Conservation (phyloP, 306 rosid species). For the Cucumis melo region DNA sequence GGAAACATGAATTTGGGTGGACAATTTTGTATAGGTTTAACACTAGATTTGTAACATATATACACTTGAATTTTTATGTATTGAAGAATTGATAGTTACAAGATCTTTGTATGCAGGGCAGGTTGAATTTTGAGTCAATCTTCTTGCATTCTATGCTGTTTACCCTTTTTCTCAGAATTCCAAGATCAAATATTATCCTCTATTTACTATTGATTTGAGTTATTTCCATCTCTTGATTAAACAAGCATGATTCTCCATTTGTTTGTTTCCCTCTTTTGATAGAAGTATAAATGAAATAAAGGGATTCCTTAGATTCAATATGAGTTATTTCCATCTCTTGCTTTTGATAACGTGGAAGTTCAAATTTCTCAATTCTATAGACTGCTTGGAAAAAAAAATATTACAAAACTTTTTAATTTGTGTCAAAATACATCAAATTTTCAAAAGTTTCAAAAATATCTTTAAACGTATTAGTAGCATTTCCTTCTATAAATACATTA, state of each 20-base stretch:
- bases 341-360: no score
- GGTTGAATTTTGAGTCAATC: background rate
- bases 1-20: constrained; percentile 40
- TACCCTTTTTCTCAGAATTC: no score
- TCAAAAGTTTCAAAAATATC: no score
- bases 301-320: no score
- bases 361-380: no score
- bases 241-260: background rate
- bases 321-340: no score
- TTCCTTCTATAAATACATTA: no score
- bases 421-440: no score
- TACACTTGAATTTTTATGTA: background rate
- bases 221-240: background rate
- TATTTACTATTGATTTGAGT: background rate
- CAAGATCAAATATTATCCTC: background rate
- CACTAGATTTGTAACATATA: constrained; percentile 37
- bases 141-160: no score
- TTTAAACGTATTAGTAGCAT: no score
- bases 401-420: no score
- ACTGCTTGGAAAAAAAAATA: no score
- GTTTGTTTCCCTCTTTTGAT: background rate
- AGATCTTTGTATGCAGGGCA: constrained; percentile 24
- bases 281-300: background rate
- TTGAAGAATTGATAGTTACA: constrained; percentile 8
- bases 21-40: constrained; percentile 57